These are phyloP conservation scores for Physcomitrellopsis africana DNA, from an alignment of 225 moss, liverwort and hornwort genomes.

Conservation along the genomic window DNA sequence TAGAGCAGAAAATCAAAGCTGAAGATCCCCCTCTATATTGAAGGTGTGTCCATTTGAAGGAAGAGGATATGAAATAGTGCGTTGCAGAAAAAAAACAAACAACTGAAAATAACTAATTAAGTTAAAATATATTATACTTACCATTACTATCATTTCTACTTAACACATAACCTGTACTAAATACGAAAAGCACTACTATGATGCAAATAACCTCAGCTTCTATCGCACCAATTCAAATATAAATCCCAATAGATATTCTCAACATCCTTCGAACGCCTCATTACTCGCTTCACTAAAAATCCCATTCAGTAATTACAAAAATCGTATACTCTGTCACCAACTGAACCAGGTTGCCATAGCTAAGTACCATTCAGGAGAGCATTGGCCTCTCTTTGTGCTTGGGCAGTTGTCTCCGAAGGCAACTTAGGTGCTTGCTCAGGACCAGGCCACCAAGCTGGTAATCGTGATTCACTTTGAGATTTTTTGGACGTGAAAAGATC, in stretches of 20 bases:
- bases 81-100: not conserved
- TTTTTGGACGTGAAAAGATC: constrained; percentile 39
- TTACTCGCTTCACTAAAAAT: constrained; percentile 10
- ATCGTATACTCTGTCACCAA: constrained; percentile 5
- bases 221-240: too few species aligned
- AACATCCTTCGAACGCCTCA: constrained; percentile 4
- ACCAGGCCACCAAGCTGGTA: constrained; percentile 91
- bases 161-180: not conserved
- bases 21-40: not conserved
- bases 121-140: not conserved
- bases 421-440: constrained; percentile 58
- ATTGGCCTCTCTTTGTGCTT: constrained; percentile 70
- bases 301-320: constrained; percentile 3
- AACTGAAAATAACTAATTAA: not conserved
- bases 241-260: not conserved
- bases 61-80: constrained; percentile 7
- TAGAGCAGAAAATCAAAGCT: constrained; percentile 15
- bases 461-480: constrained; percentile 46
- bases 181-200: not conserved
- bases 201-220: not conserved
- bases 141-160: not conserved
- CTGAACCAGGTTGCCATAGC: not conserved
- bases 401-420: constrained; percentile 49
- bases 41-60: not conserved
- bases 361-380: constrained; percentile 69